A percentile compares a stretch with the other conserved stretches of the same genome.
Conservation (phyloP, 1,139 yeast genomes). For the Suzukiozyma palmioleophila region DNA sequence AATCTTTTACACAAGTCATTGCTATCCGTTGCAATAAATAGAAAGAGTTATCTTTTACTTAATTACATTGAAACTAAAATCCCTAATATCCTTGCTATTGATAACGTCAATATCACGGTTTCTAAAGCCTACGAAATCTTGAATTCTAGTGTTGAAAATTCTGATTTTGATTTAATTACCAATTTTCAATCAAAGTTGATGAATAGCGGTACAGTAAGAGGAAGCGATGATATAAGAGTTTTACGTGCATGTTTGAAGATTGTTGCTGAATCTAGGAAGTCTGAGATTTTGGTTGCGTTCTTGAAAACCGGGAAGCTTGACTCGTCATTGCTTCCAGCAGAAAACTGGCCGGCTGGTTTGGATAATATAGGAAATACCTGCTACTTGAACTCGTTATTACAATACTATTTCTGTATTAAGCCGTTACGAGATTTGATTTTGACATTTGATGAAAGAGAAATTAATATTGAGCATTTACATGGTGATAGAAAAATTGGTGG, state of each 20-base stretch:
- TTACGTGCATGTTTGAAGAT: slow-evolving; percentile 49
- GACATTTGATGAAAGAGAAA: slow-evolving; percentile 40
- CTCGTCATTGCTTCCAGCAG: slow-evolving; percentile 55
- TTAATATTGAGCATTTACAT: slow-evolving; percentile 11
- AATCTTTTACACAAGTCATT: slow-evolving; percentile 28
- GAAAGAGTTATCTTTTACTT: slow-evolving; percentile 41
- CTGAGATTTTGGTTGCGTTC: slow-evolving; percentile 50
- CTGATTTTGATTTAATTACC: slow-evolving; percentile 53
- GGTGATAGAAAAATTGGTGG: slow-evolving; percentile 75
- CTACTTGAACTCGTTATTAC: slow-evolving; percentile 83
- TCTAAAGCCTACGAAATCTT: slow-evolving; percentile 39
- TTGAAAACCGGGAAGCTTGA: slow-evolving; percentile 58
- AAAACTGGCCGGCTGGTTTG: slow-evolving; percentile 83
- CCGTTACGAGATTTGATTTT: slow-evolving; percentile 73
- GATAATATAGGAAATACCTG: slow-evolving; percentile 95
- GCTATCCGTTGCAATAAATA: slow-evolving; percentile 36
- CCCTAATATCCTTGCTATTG: slow-evolving; percentile 25
- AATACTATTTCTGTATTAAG: slow-evolving; percentile 79
- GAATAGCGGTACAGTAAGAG: slow-evolving; percentile 9
- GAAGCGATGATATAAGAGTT: slow-evolving; percentile 33
- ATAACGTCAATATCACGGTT: slow-evolving; percentile 11
- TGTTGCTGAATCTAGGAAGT: slow-evolving; percentile 45
- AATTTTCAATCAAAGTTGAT: slow-evolving; percentile 44
- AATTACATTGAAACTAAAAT: slow-evolving; percentile 43
- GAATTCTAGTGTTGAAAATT: slow-evolving; percentile 33